Evolutionary conservation across 495 filamentous ascomycete genomes (phyloP).

Genomic region (Letharia lupina): DNA sequence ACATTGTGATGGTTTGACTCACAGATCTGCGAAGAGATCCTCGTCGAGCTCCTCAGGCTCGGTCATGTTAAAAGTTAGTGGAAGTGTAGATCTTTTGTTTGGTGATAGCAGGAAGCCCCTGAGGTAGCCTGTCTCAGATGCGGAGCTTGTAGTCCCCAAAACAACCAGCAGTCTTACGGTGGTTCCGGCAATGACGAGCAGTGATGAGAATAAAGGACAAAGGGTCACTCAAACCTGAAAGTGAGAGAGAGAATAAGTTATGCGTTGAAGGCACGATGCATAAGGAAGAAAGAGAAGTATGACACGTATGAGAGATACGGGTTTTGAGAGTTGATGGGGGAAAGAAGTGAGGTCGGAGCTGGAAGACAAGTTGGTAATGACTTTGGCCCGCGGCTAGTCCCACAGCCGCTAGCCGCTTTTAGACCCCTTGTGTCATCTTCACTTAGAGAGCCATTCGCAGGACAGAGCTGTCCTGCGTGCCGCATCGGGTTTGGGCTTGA

Average conservation of each 20-base stretch:
- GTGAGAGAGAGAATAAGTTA: too few species aligned
- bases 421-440: neutral
- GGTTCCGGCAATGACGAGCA: neutral
- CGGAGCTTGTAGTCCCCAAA: neutral
- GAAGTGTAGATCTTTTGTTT: neutral
- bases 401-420: slow-evolving; percentile 11
- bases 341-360: slow-evolving; percentile 4
- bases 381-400: slow-evolving; percentile 7
- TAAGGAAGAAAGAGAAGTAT: neutral
- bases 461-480: neutral
- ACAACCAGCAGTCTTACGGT: neutral
- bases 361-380: slow-evolving; percentile 5
- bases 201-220: neutral
- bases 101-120: neutral
- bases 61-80: slow-evolving; percentile 49
- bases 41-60: slow-evolving; percentile 89
- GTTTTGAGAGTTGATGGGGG: neutral
- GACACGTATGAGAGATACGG: neutral
- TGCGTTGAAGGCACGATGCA: neutral
- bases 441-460: slow-evolving; percentile 12
- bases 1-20: slow-evolving; percentile 32
- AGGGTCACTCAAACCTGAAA: neutral
- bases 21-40: slow-evolving; percentile 98
- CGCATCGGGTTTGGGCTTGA: neutral
- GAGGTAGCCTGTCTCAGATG: neutral